Evolutionary conservation across 768 basidiomycete genomes (phyloP).

Genomic region (Cystofilobasidium macerans): DNA sequence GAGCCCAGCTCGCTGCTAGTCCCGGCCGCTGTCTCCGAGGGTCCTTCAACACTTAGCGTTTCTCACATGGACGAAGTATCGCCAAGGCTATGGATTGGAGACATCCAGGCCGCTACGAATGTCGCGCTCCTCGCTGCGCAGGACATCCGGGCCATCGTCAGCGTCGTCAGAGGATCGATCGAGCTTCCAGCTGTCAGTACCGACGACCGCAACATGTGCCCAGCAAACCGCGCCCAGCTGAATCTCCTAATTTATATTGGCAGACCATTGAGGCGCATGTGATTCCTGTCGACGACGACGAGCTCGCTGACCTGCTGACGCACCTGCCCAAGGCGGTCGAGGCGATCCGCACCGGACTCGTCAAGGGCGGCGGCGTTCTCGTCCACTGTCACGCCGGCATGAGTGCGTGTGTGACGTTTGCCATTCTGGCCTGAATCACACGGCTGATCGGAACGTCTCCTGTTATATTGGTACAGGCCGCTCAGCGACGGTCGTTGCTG

Average conservation of each 20-base stretch:
- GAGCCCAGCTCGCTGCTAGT: no score
- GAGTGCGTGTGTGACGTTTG: conserved; percentile 47
- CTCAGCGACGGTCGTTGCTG: conserved; percentile 72
- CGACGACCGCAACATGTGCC: not conserved
- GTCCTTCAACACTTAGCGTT: no score
- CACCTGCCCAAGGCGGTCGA: conserved; percentile 16
- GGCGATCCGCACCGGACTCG: conserved; percentile 6
- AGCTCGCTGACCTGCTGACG: conserved; percentile 12
- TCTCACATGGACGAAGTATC: conserved; percentile 63
- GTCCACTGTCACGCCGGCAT: conserved; percentile 86
- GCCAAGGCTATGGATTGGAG: conserved; percentile 72
- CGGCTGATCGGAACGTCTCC: no score
- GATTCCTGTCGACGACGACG: conserved; percentile 20
- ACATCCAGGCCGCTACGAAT: conserved; percentile 60
- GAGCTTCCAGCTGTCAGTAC: conserved; percentile 1
- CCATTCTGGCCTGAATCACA: not conserved
- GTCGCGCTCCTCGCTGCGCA: conserved; percentile 51
- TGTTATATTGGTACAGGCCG: no score
- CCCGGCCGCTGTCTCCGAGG: no score
- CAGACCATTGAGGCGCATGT: not conserved
- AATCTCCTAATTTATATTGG: no score
- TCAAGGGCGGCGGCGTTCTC: conserved; percentile 58
- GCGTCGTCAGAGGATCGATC: conserved; percentile 49
- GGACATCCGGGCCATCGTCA: conserved; percentile 64
- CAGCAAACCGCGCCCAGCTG: no score